Conservation (phyloP, 371 early-diverging fungal species). For the Mucor circinelloides region DNA sequence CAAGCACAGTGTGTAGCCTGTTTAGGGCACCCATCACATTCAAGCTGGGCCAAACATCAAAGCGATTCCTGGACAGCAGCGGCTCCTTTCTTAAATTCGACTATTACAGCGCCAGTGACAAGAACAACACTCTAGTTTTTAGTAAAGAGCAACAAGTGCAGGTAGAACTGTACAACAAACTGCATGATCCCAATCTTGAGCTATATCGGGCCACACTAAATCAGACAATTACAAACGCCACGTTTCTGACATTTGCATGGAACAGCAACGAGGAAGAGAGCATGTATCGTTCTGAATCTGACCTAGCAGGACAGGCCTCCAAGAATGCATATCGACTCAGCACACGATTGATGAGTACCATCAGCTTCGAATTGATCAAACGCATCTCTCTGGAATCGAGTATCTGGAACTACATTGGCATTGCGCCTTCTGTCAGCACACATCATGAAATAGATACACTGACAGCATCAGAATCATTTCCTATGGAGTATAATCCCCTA, state of each 20-base stretch:
- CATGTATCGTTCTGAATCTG: not conserved
- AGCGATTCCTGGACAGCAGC: slow-evolving; percentile 1
- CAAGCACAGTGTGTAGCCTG: not conserved
- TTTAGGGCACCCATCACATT: slow-evolving; percentile 1
- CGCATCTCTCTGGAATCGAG: slow-evolving; percentile 5
- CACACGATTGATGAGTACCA: slow-evolving; percentile 1
- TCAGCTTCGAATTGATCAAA: slow-evolving; percentile 11
- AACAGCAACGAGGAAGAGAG: not conserved
- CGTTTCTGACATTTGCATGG: not conserved
- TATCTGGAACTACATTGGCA: slow-evolving; percentile 28
- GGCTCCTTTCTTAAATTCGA: slow-evolving; percentile 16
- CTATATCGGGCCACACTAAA: not conserved
- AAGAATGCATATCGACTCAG: slow-evolving; percentile 6
- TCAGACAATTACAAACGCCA: not conserved
- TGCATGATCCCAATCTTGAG: not conserved
- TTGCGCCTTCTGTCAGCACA: slow-evolving; percentile 8
- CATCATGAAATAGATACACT: slow-evolving; percentile 18
- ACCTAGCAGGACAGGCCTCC: not conserved
- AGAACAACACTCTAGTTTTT: not conserved
- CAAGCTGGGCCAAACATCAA: not conserved
- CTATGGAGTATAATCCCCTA: not conserved
- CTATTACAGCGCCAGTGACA: not conserved
- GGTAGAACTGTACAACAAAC: not conserved
- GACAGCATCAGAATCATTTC: slow-evolving; percentile 8
- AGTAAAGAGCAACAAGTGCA: not conserved